Percentiles rank a stretch among this genome's conserved stretches.
Conservation (phyloP, 2,329 filamentous ascomycete genomes). For the Sphaerulina vaccinii region DNA sequence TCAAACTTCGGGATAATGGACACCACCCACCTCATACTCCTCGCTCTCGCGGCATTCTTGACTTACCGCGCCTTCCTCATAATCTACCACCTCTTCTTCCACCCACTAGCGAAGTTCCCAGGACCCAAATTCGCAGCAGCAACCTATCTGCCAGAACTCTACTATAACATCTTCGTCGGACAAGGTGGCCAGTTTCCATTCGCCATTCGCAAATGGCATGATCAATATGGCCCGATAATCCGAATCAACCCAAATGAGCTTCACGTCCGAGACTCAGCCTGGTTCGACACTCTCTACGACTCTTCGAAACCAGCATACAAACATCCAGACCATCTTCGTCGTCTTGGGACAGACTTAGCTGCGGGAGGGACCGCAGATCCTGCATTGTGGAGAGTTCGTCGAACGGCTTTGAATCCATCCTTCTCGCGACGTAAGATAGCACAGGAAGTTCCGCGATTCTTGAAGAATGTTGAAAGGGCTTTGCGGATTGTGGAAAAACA, state of each 20-base stretch:
- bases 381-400: no score
- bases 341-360: neutral
- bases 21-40: no score
- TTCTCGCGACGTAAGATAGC: neutral
- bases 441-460: neutral
- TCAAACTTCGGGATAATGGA: no score
- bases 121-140: slow-evolving; percentile 39
- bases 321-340: neutral
- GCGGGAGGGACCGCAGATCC: no score
- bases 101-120: slow-evolving; percentile 37
- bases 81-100: slow-evolving; percentile 34
- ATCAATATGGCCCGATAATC: slow-evolving; percentile 34
- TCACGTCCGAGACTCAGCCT: slow-evolving; percentile 39
- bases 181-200: slow-evolving; percentile 18
- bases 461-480: neutral
- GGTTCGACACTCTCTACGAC: slow-evolving; percentile 38
- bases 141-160: slow-evolving; percentile 25
- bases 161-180: slow-evolving; percentile 13
- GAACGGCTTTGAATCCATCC: neutral
- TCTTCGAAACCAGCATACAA: neutral
- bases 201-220: slow-evolving; percentile 9
- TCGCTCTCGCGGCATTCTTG: neutral
- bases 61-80: neutral
- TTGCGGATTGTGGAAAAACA: neutral
- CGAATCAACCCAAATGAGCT: slow-evolving; percentile 41